Evolutionary conservation across 805 yeast species (phyloP).

Genomic region (Schizosaccharomyces japonicus): DNA sequence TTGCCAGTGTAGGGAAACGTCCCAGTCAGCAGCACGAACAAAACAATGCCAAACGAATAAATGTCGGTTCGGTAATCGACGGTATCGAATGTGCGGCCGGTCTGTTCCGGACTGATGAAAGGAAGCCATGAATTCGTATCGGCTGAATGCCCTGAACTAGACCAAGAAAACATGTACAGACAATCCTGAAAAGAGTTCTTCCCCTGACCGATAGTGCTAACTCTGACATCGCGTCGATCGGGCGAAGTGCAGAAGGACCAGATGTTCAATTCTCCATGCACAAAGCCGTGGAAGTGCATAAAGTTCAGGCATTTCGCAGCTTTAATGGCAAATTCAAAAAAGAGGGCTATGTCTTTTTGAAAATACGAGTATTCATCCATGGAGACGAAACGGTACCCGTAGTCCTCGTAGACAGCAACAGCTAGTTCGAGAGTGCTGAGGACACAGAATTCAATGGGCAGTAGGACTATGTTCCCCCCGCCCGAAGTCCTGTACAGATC

Average conservation of each 20-base stretch:
- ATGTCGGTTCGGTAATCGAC: conserved; percentile 12
- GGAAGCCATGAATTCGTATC: conserved; percentile 9
- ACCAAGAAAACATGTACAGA: not conserved
- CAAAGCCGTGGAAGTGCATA: conserved; percentile 10
- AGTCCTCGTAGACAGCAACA: not conserved
- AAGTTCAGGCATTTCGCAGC: conserved; percentile 11
- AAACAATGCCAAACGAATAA: conserved; percentile 11
- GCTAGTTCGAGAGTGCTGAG: not conserved
- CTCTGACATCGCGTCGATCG: conserved; percentile 7
- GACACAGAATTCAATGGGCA: not conserved
- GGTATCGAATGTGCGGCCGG: conserved; percentile 10
- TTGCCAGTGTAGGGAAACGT: conserved; percentile 9
- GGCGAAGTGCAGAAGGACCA: conserved; percentile 10
- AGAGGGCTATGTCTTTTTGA: conserved; percentile 2
- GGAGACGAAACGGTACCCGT: not conserved
- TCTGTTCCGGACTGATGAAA: conserved; percentile 12
- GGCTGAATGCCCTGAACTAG: conserved; percentile 3
- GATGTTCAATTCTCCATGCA: conserved; percentile 11
- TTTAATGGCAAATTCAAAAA: conserved; percentile 10
- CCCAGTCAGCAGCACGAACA: conserved; percentile 9
- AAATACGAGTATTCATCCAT: not conserved
- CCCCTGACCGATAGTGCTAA: conserved; percentile 9
- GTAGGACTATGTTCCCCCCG: too few relatives aligned
- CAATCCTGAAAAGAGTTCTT: conserved; percentile 7
- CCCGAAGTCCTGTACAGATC: not conserved